Conservation (phyloP, 1,284 basidiomycete genomes). For the Cryptococcus deneoformans region DNA sequence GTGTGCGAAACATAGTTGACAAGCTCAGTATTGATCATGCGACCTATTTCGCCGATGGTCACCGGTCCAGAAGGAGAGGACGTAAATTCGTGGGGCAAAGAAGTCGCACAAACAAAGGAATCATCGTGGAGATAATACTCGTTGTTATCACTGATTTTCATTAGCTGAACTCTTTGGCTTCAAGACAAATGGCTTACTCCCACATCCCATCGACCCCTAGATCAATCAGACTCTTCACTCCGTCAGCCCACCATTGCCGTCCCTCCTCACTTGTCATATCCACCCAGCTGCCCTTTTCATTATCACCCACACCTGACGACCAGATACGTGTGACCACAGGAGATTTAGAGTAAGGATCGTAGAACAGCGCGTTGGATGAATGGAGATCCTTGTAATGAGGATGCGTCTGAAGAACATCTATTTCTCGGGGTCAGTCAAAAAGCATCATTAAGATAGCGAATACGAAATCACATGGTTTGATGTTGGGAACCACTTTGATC, state of each 20-base stretch:
- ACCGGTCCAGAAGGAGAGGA: slow-evolving; percentile 22
- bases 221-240: slow-evolving; percentile 45
- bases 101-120: slow-evolving; percentile 32
- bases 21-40: slow-evolving; percentile 51
- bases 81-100: slow-evolving; percentile 22
- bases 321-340: slow-evolving; percentile 49
- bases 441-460: too few species aligned
- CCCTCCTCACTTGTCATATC: slow-evolving; percentile 49
- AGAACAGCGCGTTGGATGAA: slow-evolving; percentile 44
- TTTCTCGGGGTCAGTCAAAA: too few species aligned
- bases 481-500: too few species aligned
- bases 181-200: slow-evolving; percentile 37
- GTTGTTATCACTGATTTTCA: slow-evolving; percentile 48
- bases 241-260: slow-evolving; percentile 50
- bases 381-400: slow-evolving; percentile 44
- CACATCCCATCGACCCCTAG: slow-evolving; percentile 50
- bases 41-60: slow-evolving; percentile 45
- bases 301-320: slow-evolving; percentile 47
- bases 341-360: slow-evolving; percentile 34
- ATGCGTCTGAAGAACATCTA: slow-evolving; percentile 28
- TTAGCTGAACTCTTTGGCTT: not conserved
- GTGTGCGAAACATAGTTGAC: slow-evolving; percentile 48
- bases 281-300: slow-evolving; percentile 49
- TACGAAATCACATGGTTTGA: too few species aligned
- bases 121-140: slow-evolving; percentile 51